A percentile compares a stretch with the other conserved stretches of the same genome.
These are phyloP conservation scores for Arachis monticola DNA, from an alignment of 331 rosid species.

Conservation along the genomic window DNA sequence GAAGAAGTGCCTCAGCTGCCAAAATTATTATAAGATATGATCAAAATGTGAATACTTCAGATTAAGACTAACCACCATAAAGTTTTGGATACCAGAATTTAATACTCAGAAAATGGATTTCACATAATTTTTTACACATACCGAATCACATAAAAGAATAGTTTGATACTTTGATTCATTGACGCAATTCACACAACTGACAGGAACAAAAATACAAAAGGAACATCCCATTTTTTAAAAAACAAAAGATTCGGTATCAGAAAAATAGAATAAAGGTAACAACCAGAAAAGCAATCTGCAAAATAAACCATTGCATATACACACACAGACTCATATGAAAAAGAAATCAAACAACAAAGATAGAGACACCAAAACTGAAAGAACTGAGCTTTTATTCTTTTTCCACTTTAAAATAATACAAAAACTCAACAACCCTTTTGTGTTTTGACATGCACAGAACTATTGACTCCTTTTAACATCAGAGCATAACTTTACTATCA, in stretches of 20 bases:
- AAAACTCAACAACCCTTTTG: conserved; percentile 16
- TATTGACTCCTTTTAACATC: conserved; percentile 32
- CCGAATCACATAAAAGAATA: conserved; percentile 37
- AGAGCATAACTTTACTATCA: background rate
- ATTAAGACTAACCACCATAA: conserved; percentile 1
- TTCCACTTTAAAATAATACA: background rate
- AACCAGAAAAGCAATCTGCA: conserved; percentile 38
- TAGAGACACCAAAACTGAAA: conserved; percentile 38
- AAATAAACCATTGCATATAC: conserved; percentile 13
- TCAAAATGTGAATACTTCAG: background rate
- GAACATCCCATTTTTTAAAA: background rate
- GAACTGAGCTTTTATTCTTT: background rate
- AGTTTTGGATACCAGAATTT: background rate
- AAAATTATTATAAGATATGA: conserved; percentile 14
- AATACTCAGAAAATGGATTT: conserved; percentile 13
- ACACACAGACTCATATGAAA: background rate
- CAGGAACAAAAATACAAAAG: conserved; percentile 35
- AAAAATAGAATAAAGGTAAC: conserved; percentile 36
- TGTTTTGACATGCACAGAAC: conserved; percentile 22
- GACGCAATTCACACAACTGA: conserved; percentile 27
- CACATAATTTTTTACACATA: background rate
- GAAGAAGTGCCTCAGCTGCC: conserved; percentile 69
- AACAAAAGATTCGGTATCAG: conserved; percentile 36
- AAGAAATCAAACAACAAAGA: conserved; percentile 20
- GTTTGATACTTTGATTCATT: background rate